A percentile compares a stretch with the other conserved stretches of the same genome.
Conservation (phyloP, 1,139 yeast genomes). For the Lodderomyces pseudojiufengensis region DNA sequence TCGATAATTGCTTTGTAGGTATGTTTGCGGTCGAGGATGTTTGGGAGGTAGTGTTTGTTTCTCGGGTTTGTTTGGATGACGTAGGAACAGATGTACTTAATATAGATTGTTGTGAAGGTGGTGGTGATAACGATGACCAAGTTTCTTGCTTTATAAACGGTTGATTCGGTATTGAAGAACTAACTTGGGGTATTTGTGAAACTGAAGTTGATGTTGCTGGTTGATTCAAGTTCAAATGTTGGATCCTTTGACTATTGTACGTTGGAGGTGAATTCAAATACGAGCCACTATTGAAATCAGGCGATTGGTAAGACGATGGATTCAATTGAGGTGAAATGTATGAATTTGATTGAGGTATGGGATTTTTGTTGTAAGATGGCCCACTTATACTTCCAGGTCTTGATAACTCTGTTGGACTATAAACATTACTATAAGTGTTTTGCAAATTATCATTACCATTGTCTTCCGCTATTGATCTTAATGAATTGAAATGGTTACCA, state of each 20-base stretch:
- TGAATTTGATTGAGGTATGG: constrained; percentile 15
- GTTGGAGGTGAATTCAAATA: constrained; percentile 37
- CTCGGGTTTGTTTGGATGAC: constrained; percentile 4
- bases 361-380: constrained; percentile 7
- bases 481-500: constrained; percentile 21
- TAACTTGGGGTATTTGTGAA: constrained; percentile 8
- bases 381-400: constrained; percentile 31
- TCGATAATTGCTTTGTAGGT: constrained; percentile 48
- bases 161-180: constrained; percentile 26
- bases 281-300: constrained; percentile 17
- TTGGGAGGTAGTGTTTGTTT: neutral
- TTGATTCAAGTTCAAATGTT: constrained; percentile 9
- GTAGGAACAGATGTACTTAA: constrained; percentile 15
- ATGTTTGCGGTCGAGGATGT: constrained; percentile 12
- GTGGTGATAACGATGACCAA: constrained; percentile 26
- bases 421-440: constrained; percentile 11
- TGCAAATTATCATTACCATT: constrained; percentile 12
- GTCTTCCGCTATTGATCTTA: constrained; percentile 34
- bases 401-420: constrained; percentile 28
- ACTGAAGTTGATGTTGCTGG: neutral
- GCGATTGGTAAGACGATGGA: constrained; percentile 23
- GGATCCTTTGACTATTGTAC: neutral
- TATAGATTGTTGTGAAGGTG: constrained; percentile 14
- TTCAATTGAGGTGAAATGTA: constrained; percentile 27
- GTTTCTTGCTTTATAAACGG: constrained; percentile 11